Percentiles rank a stretch among this genome's conserved stretches.
These are phyloP conservation scores for Sporodiniella umbellata DNA, from an alignment of 371 early-diverging fungal genomes.

Conservation along the genomic window DNA sequence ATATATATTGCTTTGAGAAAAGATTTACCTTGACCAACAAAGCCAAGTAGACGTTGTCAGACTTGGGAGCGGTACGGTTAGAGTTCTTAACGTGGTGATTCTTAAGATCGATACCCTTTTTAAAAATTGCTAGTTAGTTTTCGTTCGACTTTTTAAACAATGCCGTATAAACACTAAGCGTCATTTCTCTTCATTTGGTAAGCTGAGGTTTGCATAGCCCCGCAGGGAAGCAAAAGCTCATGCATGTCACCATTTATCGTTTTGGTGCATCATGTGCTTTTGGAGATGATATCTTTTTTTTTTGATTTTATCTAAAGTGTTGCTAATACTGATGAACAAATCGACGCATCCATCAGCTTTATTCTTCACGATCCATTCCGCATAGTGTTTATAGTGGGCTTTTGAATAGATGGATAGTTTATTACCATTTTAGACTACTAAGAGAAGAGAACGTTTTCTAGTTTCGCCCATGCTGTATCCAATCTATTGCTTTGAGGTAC, in stretches of 20 bases:
- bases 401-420: not conserved
- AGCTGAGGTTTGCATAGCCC: no score
- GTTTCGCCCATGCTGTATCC: slow-evolving; percentile 7
- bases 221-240: no score
- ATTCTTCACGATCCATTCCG: not conserved
- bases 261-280: no score
- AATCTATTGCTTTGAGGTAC: not conserved
- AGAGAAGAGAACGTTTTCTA: slow-evolving; percentile 21
- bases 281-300: no score
- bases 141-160: not conserved
- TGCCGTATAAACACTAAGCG: slow-evolving; percentile 4
- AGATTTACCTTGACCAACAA: slow-evolving; percentile 89
- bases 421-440: slow-evolving; percentile 28
- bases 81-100: slow-evolving; percentile 94
- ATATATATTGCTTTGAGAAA: not conserved
- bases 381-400: not conserved
- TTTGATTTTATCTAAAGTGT: no score
- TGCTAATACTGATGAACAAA: not conserved
- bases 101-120: slow-evolving; percentile 93
- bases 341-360: slow-evolving; percentile 1
- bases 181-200: not conserved
- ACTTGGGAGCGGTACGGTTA: slow-evolving; percentile 83
- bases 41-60: slow-evolving; percentile 90
- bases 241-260: no score
- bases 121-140: not conserved